A percentile compares a stretch with the other conserved stretches of the same genome.
Conservation (phyloP, 169 alveolate species). For the Plasmodium relictum region DNA sequence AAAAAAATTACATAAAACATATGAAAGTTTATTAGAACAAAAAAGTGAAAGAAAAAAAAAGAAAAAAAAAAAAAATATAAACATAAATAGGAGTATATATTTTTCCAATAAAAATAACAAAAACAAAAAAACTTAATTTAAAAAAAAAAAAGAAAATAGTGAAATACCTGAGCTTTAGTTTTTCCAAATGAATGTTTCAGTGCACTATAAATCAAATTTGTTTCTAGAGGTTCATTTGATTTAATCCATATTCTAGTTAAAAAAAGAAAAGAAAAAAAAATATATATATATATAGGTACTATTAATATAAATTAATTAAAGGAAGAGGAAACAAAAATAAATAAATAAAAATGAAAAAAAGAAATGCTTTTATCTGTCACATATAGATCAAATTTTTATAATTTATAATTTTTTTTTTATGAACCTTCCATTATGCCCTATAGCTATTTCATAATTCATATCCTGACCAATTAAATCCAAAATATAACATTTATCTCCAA, state of each 20-base stretch:
- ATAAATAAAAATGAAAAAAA: neutral
- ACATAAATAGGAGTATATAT: neutral
- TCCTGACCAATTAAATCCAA: constrained; percentile 78
- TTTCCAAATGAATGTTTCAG: constrained; percentile 59
- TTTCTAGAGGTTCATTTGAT: constrained; percentile 68
- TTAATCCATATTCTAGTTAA: constrained; percentile 68
- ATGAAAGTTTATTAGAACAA: too few species aligned
- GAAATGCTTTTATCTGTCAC: constrained; percentile 55
- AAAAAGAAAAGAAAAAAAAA: constrained; percentile 8
- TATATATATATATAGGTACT: constrained; percentile 21
- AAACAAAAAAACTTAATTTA: neutral
- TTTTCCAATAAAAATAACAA: too few species aligned
- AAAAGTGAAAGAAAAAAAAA: neutral
- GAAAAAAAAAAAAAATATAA: neutral
- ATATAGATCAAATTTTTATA: neutral
- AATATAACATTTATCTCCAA: constrained; percentile 78
- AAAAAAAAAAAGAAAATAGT: neutral
- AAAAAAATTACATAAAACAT: too few species aligned
- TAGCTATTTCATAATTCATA: constrained; percentile 82
- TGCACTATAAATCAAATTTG: constrained; percentile 53
- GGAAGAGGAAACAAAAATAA: neutral
- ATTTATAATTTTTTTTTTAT: neutral
- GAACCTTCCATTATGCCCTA: constrained; percentile 87
- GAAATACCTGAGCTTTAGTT: constrained; percentile 45
- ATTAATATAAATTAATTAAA: neutral